phyloP scores from a whole-genome alignment of 192 early-diverging fungal genomes.

The Rhizoclosmatium globosum region DNA sequence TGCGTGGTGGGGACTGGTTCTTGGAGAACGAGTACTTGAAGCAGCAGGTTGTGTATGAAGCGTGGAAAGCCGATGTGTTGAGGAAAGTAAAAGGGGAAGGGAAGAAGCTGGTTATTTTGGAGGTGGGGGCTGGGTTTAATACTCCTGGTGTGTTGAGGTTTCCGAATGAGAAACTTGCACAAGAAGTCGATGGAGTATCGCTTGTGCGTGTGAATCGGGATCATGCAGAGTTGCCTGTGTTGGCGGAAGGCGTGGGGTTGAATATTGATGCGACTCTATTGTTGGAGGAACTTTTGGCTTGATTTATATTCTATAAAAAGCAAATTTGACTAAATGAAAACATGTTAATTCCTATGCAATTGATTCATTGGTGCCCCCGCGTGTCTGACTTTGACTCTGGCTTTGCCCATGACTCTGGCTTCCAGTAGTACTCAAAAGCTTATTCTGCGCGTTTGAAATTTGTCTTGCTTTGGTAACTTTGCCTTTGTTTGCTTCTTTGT shows the following conservation, averaged over 20 bases:
- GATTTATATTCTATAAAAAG: too few relatives aligned
- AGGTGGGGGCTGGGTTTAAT: conserved; percentile 45
- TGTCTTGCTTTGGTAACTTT: too few relatives aligned
- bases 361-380: too few relatives aligned
- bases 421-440: too few relatives aligned
- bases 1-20: conserved; percentile 43
- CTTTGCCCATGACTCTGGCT: too few relatives aligned
- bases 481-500: too few relatives aligned
- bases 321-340: too few relatives aligned
- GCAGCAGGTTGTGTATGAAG: conserved; percentile 21
- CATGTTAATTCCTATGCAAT: too few relatives aligned
- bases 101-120: conserved; percentile 41
- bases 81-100: not conserved
- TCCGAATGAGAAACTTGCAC: conserved; percentile 37
- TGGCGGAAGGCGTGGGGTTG: not conserved
- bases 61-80: conserved; percentile 12
- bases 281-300: not conserved
- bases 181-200: not conserved
- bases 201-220: not conserved
- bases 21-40: conserved; percentile 17
- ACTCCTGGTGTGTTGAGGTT: conserved; percentile 36
- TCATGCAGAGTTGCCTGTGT: not conserved
- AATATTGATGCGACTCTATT: not conserved
- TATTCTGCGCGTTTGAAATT: too few relatives aligned
- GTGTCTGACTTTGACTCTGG: too few relatives aligned